phyloP scores from a whole-genome alignment of 768 basidiomycete species.

The Russula emetica region DNA sequence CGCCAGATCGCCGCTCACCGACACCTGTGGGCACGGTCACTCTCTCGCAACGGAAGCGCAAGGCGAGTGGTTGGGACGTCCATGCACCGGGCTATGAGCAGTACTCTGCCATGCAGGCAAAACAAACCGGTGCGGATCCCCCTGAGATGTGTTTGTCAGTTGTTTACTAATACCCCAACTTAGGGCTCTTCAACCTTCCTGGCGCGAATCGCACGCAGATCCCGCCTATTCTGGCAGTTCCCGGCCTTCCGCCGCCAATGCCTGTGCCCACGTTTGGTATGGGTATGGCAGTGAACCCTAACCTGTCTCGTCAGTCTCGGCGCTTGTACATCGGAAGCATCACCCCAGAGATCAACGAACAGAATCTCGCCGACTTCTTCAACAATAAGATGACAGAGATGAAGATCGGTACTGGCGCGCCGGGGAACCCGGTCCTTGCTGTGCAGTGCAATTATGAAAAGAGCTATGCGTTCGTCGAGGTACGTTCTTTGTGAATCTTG shows the following conservation, averaged over 20 bases:
- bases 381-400: slow-evolving; percentile 94
- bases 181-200: slow-evolving; percentile 94
- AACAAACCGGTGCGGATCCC: slow-evolving; percentile 74
- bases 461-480: slow-evolving; percentile 98
- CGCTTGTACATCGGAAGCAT: slow-evolving; percentile 97
- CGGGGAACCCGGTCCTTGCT: slow-evolving; percentile 86
- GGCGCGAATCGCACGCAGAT: slow-evolving; percentile 89
- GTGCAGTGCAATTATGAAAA: slow-evolving; percentile 99
- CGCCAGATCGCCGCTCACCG: slow-evolving; percentile 79
- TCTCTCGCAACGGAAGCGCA: slow-evolving; percentile 80
- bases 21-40: slow-evolving; percentile 83
- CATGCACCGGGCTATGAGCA: slow-evolving; percentile 94
- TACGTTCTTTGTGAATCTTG: slow-evolving; percentile 36
- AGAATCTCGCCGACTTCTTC: slow-evolving; percentile 90
- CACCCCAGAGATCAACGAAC: slow-evolving; percentile 90
- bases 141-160: not conserved
- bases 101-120: slow-evolving; percentile 94
- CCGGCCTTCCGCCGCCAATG: slow-evolving; percentile 77
- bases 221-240: slow-evolving; percentile 74
- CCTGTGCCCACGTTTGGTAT: slow-evolving; percentile 82
- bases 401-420: slow-evolving; percentile 75
- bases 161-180: slow-evolving; percentile 5
- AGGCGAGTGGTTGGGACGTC: slow-evolving; percentile 94
- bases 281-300: slow-evolving; percentile 83
- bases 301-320: slow-evolving; percentile 88